Evolutionary conservation across 2,329 filamentous ascomycete species (phyloP), one percentile per base, ranked within the genome.

Genomic region (Dryadomyces quercus-mongolicae): DNA sequence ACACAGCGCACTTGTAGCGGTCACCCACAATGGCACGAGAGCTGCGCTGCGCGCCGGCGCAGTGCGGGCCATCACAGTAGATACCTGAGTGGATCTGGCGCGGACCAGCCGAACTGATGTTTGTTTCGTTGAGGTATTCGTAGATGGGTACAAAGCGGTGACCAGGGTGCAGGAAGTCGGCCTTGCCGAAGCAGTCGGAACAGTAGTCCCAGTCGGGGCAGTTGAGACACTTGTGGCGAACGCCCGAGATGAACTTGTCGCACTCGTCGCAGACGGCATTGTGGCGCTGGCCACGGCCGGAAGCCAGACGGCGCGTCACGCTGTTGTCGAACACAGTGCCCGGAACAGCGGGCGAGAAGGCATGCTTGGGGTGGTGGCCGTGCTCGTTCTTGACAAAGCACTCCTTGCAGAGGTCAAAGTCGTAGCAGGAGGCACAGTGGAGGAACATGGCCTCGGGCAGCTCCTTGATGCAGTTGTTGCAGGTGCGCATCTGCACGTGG

Each of bases 191-290:
- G 70, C 94, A 98, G 9, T 80, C 74, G 22, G 78, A 77, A 74
- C 93, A 98, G 72, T 88, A 97, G 65, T 98, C 93, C 86, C 89
- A 98, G 69, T 98, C 93, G 46, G 94, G 93, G 74, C 93, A 98
- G 67, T 89, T 85, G 60, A 97, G 76, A 68, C 93, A 98, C 77
- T 98, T 98, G 80, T 97, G 86, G 62, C 93, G 92, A 55, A 95
- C 78, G 62, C 93, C 94, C 62, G 78, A 76, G 63, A 98, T 93
- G 67, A 82, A 83, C 77, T 84, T 85, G 63, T 97, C 88, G 68
- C 94, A 98, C 44, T 88, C 88, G 72, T 98, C 93, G 66, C 93
- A 98, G 60, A 96, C 84, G 57, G 94, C 93, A 56, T 87, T 83
- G 72, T 98, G 93, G 57, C 79, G 75, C 63, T 84, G 78, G 67